These are phyloP conservation scores for Fomitopsis serialis DNA, from an alignment of 768 basidiomycete species.

Conservation along the genomic window DNA sequence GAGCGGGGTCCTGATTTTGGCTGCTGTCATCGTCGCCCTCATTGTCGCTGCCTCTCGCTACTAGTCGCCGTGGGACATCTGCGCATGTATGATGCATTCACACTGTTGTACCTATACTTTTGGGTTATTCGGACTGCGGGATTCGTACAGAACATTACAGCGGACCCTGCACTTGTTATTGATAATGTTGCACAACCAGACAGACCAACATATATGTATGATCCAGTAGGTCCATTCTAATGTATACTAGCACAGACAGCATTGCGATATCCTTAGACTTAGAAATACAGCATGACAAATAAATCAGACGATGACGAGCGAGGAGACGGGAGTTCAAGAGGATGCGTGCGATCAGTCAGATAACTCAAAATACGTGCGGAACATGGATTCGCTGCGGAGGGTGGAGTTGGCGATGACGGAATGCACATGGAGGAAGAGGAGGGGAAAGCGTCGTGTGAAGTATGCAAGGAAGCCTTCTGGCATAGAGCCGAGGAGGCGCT, in stretches of 20 bases:
- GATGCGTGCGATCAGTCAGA: constrained; percentile 16
- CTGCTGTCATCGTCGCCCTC: constrained; percentile 43
- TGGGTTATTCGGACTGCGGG: background rate
- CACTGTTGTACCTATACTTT: too few species aligned
- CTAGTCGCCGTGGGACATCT: background rate
- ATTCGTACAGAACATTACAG: background rate
- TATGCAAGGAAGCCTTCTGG: constrained; percentile 90
- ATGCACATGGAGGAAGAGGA: constrained; percentile 88
- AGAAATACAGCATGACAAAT: constrained; percentile 24
- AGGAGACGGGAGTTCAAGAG: constrained; percentile 1
- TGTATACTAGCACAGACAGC: constrained; percentile 7
- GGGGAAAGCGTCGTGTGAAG: constrained; percentile 91
- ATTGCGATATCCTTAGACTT: constrained; percentile 15
- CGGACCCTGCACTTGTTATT: background rate
- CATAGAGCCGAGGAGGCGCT: constrained; percentile 82
- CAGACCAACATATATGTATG: background rate
- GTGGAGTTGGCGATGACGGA: constrained; percentile 67
- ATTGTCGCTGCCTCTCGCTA: constrained; percentile 11
- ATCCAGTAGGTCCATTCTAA: background rate
- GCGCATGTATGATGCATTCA: background rate
- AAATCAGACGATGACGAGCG: constrained; percentile 7
- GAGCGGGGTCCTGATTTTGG: constrained; percentile 44
- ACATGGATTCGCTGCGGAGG: constrained; percentile 85
- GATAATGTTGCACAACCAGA: background rate
- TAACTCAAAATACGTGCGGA: constrained; percentile 83